Conservation (phyloP, 768 basidiomycete species). For the Lactarius tabidus region DNA sequence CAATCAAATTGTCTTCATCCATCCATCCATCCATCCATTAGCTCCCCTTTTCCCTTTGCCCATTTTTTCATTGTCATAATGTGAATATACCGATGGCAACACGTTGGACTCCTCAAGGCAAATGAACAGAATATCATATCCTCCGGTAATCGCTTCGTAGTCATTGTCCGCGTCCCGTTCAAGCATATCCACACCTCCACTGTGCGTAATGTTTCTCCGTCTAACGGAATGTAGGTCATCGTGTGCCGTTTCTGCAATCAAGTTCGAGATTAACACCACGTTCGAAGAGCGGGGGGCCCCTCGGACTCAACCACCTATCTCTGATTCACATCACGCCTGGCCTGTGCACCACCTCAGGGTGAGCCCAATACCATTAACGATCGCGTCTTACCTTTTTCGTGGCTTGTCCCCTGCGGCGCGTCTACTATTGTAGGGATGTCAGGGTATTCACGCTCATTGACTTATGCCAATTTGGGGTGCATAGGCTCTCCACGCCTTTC, state of each 20-base stretch:
- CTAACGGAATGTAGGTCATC: neutral
- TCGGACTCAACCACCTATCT: conserved; percentile 32
- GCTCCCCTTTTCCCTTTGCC: too few species aligned
- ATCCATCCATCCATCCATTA: too few species aligned
- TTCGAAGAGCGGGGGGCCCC: conserved; percentile 73
- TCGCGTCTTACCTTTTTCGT: too few species aligned
- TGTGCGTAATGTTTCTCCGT: neutral
- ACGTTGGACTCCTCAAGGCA: neutral
- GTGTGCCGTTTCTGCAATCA: neutral
- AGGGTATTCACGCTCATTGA: neutral
- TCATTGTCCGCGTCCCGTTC: neutral
- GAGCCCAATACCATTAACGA: neutral
- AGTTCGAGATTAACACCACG: neutral
- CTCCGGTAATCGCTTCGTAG: neutral
- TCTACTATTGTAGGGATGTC: neutral
- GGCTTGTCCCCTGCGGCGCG: neutral
- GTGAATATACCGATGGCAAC: too few species aligned
- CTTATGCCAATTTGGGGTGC: neutral
- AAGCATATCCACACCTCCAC: neutral
- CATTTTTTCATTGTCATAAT: too few species aligned
- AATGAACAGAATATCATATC: too few species aligned
- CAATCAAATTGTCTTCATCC: too few species aligned
- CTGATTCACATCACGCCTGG: neutral
- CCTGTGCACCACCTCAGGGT: neutral
- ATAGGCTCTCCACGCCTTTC: neutral